Base-by-base conservation (phyloP, 805 yeast genomes). In the Saccharomycopsis sp. region DNA sequence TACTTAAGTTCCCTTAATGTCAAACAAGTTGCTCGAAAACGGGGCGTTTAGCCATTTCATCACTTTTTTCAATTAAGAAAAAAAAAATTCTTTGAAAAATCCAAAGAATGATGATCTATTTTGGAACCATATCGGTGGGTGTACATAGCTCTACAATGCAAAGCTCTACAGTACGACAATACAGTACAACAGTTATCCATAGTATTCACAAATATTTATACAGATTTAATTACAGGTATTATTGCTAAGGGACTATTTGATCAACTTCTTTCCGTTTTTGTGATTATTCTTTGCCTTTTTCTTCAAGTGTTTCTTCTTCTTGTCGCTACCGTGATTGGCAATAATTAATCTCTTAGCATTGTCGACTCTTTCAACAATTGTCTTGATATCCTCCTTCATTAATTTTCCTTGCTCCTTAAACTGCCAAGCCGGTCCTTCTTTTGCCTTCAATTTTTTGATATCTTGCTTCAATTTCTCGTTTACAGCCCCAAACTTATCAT, bases 401-500 rank as follows among this genome's bases (percentile, higher is more conserved):
- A 59, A 56, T 22, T 59, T 57, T 14, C 60, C 62, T 44, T 57
- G 58, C 23, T 56, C 64, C 23, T 62, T 62, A 47, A 57, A 56
- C 34, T 55, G 61, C 64, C 64, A 62, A 7, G 29, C 62, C 2
- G 54, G 14, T 3, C 64, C 64, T 7, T 55, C 15, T 23, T 56
- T 56, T 24, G 20, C 47, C 23, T 52, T 52, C 51, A 61, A 50
- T 20, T 58, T 54, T 29, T 35, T 41, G 29, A 53, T 55, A 20
- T 62, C 59, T 47, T 47, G 55, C 24, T 53, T 52, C 7, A 59
- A 29, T 29, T 55, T 76, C 63, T 78, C 76, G 44, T 77, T 70
- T 69, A 74, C 70, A 63, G 78, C 72, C 41, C 80, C 80, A 65
- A 80, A 69, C 69, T 81, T 78, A 65, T 79, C 85, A 67, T 85